A percentile compares a stretch with the other conserved stretches of the same genome.
Conservation (phyloP, 352 stramenopile species). For the Phytopythium montanum region DNA sequence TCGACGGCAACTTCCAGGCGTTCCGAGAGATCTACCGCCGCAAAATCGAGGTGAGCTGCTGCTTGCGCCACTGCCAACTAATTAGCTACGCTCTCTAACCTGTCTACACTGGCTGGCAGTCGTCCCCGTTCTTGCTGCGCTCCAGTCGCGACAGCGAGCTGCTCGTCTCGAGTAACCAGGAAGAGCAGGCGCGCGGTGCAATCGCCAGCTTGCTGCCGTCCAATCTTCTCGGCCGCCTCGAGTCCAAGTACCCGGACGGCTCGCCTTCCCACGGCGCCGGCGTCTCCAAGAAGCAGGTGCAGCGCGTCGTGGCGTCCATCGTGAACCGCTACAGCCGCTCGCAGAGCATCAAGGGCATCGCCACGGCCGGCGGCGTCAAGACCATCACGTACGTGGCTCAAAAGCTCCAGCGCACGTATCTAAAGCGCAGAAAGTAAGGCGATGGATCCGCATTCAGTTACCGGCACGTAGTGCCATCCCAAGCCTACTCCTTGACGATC, state of each 20-base stretch:
- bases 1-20: conserved; percentile 73
- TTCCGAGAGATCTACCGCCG: conserved; percentile 74
- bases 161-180: conserved; percentile 45
- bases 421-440: conserved; percentile 31
- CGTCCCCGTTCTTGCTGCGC: conserved; percentile 55
- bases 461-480: background rate
- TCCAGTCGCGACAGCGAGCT: conserved; percentile 39
- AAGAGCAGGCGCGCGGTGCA: conserved; percentile 28
- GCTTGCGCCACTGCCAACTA: background rate
- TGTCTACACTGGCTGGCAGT: conserved; percentile 19
- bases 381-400: conserved; percentile 76
- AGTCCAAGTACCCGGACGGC: conserved; percentile 20
- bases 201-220: conserved; percentile 53
- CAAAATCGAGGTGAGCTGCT: conserved; percentile 58
- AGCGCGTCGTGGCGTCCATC: conserved; percentile 55
- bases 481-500: conserved; percentile 22
- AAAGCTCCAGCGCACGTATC: conserved; percentile 87
- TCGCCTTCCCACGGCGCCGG: conserved; percentile 21
- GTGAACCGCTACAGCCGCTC: conserved; percentile 83
- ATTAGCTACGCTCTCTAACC: too few species aligned
- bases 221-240: conserved; percentile 37
- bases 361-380: conserved; percentile 79
- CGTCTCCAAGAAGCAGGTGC: conserved; percentile 63
- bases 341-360: conserved; percentile 88
- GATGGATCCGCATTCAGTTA: conserved; percentile 1